phyloP scores from a whole-genome alignment of 2,329 filamentous ascomycete genomes.

The Cercospora sp. region DNA sequence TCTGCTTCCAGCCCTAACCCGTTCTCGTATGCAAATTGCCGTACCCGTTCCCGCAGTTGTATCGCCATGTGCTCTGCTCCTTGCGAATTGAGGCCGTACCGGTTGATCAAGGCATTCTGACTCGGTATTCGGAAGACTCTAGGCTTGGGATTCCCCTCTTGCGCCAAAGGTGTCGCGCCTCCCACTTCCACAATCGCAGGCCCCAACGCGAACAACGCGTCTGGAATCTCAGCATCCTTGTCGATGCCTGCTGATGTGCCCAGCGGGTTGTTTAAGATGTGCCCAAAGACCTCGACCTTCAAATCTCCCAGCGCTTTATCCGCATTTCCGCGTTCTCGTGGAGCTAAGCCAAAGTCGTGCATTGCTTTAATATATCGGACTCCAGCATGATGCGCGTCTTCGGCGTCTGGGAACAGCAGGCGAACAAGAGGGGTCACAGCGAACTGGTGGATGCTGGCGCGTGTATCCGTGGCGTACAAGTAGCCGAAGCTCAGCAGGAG shows the following conservation, averaged over 20 bases:
- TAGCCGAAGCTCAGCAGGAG: slow-evolving; percentile 51
- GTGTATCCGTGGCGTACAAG: slow-evolving; percentile 56
- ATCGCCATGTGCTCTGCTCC: slow-evolving; percentile 86
- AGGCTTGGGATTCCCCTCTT: slow-evolving; percentile 82
- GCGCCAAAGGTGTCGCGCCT: slow-evolving; percentile 82
- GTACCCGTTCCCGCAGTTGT: slow-evolving; percentile 72
- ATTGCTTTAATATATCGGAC: slow-evolving; percentile 70
- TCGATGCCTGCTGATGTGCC: slow-evolving; percentile 95
- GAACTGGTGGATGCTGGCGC: slow-evolving; percentile 56
- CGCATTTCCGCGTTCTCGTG: slow-evolving; percentile 72
- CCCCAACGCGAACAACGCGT: slow-evolving; percentile 79
- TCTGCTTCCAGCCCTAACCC: slow-evolving; percentile 65
- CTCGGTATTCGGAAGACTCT: slow-evolving; percentile 83
- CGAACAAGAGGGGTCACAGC: slow-evolving; percentile 63
- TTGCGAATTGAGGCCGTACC: slow-evolving; percentile 90
- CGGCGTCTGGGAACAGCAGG: slow-evolving; percentile 69
- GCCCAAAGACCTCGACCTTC: slow-evolving; percentile 71
- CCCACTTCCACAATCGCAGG: slow-evolving; percentile 89
- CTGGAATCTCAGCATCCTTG: slow-evolving; percentile 88
- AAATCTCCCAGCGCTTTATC: slow-evolving; percentile 55
- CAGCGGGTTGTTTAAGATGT: slow-evolving; percentile 77
- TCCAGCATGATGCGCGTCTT: slow-evolving; percentile 87
- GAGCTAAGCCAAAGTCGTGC: slow-evolving; percentile 73
- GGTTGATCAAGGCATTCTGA: slow-evolving; percentile 87
- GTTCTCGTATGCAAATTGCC: slow-evolving; percentile 70